phyloP scores from a whole-genome alignment of 163 green algal genomes.

The Chloroidium sp. region DNA sequence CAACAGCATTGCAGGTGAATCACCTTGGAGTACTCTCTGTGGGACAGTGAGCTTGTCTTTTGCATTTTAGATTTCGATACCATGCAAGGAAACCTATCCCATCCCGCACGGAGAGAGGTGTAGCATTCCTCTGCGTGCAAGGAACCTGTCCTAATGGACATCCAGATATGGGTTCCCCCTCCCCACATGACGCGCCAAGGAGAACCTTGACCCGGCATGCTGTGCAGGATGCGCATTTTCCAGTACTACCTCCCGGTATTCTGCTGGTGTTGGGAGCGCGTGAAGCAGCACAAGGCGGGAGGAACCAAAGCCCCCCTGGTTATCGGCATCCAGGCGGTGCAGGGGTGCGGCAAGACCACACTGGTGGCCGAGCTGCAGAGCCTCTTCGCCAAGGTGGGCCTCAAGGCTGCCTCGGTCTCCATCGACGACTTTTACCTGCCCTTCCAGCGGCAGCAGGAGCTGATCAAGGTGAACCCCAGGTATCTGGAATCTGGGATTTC shows the following conservation, averaged over 20 bases:
- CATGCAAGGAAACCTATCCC: too few relatives aligned
- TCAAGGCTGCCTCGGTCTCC: conserved; percentile 67
- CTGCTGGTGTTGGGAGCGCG: conserved; percentile 77
- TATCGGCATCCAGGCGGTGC: conserved; percentile 85
- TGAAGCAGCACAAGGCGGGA: conserved; percentile 49
- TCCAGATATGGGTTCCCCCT: too few relatives aligned
- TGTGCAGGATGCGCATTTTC: conserved; percentile 52
- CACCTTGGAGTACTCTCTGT: too few relatives aligned
- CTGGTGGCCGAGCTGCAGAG: conserved; percentile 79
- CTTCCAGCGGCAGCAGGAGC: conserved; percentile 45
- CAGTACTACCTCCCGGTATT: conserved; percentile 97
- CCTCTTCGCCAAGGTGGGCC: conserved; percentile 60
- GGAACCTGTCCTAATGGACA: too few relatives aligned
- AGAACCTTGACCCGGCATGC: too few relatives aligned
- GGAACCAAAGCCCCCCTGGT: conserved; percentile 31
- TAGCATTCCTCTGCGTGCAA: too few relatives aligned
- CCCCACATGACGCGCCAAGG: too few relatives aligned
- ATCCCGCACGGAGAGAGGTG: too few relatives aligned
- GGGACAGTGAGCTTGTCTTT: too few relatives aligned
- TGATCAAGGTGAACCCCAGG: conserved; percentile 31
- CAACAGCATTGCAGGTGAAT: too few relatives aligned
- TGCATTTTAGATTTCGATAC: too few relatives aligned
- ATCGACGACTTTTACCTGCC: conserved; percentile 99
- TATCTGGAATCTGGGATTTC: background rate
- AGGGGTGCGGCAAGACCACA: conserved; percentile 97